Base-by-base conservation (phyloP, 352 stramenopile genomes). In the Globisporangium barbulae region DNA sequence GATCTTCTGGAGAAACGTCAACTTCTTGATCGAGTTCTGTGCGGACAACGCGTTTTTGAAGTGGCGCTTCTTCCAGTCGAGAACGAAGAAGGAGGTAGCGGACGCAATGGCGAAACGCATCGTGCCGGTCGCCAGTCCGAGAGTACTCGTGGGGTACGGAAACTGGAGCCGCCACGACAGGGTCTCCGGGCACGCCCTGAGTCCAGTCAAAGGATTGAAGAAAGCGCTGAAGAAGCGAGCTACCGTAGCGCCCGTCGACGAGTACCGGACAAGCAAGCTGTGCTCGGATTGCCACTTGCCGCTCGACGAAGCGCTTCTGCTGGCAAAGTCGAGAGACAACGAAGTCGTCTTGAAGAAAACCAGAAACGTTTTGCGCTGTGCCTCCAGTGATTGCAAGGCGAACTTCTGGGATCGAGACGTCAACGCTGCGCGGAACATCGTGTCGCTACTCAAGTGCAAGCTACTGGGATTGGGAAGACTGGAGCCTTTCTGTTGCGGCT, bases 321-420 rank as follows among this genome's bases (percentile, higher is more conserved):
- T 7, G 21, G 21, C 9, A 2, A 33, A 33, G 48, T 15, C 21
- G 9, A 53, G 15, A 53, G 37, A 53, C 48, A 53, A 53, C 28
- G 48, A 53, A 53, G 12, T 54, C 48, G 48, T 54, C 48, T 28
- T 35, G 28, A 54, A 54, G 48, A 54, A 25, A 28, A 28, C 25
- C 25, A 28, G 25, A 28, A 28, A 28, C 25, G 25, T 28, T 28
- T 28, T 28, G 25, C 25, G 17, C 48, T 54, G 15, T 33, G 3
- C 28, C 48, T 25, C 21, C 48, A 54, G 48, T 54, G 8, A 25
- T 28, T 54, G 48, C 48, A 54, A 54, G 48, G 48, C 48, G 15
- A 54, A 28, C 48, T 54, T 54, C 28, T 54, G 48, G 48, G 28
- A 54, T 54, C 48, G 48, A 54, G 48, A 54, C 48, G 48, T 54